A percentile compares a stretch with the other conserved stretches of the same genome.
These are phyloP conservation scores for Xanthoconium separans DNA, from an alignment of 1,284 basidiomycete species.

Conservation along the genomic window DNA sequence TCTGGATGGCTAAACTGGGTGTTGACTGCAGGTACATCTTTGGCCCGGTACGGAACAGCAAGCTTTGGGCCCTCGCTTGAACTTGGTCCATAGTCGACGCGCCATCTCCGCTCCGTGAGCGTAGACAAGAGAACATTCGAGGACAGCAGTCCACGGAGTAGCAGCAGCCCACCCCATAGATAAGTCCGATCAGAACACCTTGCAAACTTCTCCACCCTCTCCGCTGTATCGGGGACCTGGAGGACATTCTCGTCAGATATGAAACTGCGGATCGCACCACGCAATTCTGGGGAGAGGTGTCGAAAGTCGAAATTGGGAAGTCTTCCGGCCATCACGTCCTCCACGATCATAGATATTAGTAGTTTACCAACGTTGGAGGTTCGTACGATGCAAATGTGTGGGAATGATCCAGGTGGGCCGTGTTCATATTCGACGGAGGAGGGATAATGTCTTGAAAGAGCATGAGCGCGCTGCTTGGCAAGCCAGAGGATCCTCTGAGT, in stretches of 20 bases:
- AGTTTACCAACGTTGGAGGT: neutral
- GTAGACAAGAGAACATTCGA: neutral
- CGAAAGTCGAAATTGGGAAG: neutral
- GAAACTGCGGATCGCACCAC: neutral
- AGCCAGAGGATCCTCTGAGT: neutral
- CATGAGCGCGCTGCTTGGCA: neutral
- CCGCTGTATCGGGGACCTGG: neutral
- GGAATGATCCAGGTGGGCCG: neutral
- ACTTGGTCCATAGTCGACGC: neutral
- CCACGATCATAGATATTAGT: neutral
- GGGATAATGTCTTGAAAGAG: neutral
- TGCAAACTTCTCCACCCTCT: neutral
- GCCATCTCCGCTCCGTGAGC: neutral
- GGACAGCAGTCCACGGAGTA: neutral
- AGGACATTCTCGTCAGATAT: neutral
- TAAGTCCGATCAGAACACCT: neutral
- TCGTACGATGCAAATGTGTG: neutral
- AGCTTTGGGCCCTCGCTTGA: neutral
- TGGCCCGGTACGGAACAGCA: neutral
- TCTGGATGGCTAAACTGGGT: neutral
- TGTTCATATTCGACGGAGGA: neutral
- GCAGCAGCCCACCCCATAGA: neutral
- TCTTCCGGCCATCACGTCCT: neutral
- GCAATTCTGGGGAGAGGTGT: neutral
- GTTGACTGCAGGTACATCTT: neutral